Evolutionary conservation across 306 rosid genomes (phyloP).

Genomic region (Elaeagnus macrophylla): DNA sequence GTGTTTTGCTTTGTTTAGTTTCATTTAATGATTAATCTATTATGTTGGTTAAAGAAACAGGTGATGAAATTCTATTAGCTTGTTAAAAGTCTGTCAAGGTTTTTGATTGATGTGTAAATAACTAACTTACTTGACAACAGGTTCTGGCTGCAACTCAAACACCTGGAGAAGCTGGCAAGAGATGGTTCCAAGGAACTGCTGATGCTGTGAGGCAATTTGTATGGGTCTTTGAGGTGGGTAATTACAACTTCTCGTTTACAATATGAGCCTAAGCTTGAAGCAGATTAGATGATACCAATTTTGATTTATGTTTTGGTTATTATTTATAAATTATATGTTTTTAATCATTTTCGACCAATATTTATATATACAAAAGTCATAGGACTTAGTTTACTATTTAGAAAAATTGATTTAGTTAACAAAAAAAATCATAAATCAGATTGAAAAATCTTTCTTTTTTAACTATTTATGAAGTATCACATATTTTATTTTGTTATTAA

Average conservation of each 20-base stretch:
- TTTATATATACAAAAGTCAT: neutral
- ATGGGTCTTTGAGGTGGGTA: conserved; percentile 88
- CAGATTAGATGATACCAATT: too few relatives aligned
- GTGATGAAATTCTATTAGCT: neutral
- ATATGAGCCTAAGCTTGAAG: neutral
- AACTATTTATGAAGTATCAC: too few relatives aligned
- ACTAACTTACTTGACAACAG: conserved; percentile 32
- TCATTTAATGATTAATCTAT: neutral
- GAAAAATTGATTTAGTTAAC: too few relatives aligned
- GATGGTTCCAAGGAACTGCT: conserved; percentile 94
- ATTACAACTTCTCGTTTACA: neutral
- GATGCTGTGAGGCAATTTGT: conserved; percentile 90
- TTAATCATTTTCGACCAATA: too few relatives aligned
- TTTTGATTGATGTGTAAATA: conserved; percentile 2
- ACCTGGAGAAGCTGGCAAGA: conserved; percentile 77
- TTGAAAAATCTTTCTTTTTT: too few relatives aligned
- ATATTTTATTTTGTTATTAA: too few relatives aligned
- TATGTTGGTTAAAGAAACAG: neutral
- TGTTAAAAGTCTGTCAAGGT: conserved; percentile 4
- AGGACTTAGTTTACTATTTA: too few relatives aligned
- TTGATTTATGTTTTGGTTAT: too few relatives aligned
- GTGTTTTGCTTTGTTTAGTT: neutral
- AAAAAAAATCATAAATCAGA: too few relatives aligned
- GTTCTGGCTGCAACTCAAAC: conserved; percentile 97
- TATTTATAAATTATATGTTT: too few relatives aligned